Evolutionary conservation across 495 filamentous ascomycete species (phyloP).

Genomic region (Penicillium fimorum): DNA sequence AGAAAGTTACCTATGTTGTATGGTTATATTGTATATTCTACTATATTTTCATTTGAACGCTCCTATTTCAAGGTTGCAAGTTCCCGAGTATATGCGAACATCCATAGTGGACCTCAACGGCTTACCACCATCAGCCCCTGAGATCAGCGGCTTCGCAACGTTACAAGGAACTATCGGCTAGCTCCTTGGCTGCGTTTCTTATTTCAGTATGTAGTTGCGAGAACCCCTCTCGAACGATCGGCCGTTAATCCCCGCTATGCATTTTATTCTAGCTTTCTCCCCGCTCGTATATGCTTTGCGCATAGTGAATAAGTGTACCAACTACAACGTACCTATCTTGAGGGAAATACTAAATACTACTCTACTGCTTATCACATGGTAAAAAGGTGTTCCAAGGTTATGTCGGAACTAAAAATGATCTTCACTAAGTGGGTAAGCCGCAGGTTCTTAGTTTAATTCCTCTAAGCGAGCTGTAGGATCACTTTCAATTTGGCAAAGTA

Average conservation of each 20-base stretch:
- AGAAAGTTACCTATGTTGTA: too few species aligned
- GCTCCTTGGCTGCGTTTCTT: constrained; percentile 19
- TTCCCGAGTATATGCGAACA: constrained; percentile 6
- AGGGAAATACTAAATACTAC: constrained; percentile 1
- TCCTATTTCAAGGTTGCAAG: neutral
- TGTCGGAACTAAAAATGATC: neutral
- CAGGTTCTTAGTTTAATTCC: neutral
- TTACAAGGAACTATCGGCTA: constrained; percentile 13
- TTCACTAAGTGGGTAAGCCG: neutral
- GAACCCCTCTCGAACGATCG: constrained; percentile 16
- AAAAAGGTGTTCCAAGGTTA: neutral
- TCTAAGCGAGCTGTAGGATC: constrained; percentile 15
- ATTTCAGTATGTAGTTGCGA: constrained; percentile 11
- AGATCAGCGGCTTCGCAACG: constrained; percentile 12
- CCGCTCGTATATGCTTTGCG: neutral
- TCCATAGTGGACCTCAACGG: constrained; percentile 4
- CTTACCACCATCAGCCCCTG: constrained; percentile 5
- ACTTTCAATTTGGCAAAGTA: neutral
- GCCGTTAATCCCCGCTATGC: constrained; percentile 13
- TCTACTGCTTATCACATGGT: neutral
- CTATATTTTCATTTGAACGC: neutral
- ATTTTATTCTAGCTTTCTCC: neutral
- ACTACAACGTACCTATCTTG: neutral
- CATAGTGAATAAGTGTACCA: neutral
- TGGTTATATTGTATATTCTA: neutral